Conservation (phyloP, 805 yeast species). For the Saccharomycopsis schoenii region DNA sequence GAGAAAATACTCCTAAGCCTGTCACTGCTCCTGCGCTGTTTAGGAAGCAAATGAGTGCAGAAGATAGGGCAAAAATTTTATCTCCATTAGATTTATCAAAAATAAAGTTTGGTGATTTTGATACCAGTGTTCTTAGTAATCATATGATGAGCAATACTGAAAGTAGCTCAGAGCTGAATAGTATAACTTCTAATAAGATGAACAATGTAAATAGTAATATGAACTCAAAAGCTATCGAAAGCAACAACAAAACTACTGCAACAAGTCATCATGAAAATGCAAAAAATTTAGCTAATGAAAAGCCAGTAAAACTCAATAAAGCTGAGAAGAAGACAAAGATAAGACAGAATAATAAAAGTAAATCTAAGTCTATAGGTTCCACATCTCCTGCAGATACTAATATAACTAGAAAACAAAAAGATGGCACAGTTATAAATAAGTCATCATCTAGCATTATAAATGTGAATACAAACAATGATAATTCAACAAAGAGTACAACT, state of each 20-base stretch:
- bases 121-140: background rate
- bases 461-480: background rate
- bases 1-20: conserved; percentile 68
- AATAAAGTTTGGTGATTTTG: conserved; percentile 63
- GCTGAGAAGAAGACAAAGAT: background rate
- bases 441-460: background rate
- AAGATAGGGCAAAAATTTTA: conserved; percentile 38
- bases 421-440: background rate
- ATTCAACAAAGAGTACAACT: background rate
- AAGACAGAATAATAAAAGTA: background rate
- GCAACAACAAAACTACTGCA: background rate
- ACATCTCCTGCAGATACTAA: background rate
- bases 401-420: background rate
- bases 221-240: background rate
- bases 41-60: conserved; percentile 32
- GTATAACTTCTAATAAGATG: background rate
- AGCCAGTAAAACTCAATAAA: background rate
- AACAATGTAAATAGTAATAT: background rate
- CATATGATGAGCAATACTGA: background rate
- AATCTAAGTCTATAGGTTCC: background rate
- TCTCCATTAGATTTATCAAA: conserved; percentile 80
- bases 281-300: background rate
- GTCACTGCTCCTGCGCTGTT: conserved; percentile 29
- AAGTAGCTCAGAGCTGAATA: background rate
- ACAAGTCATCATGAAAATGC: background rate